Conservation (phyloP, 495 filamentous ascomycete species). For the Neurospora sp. region DNA sequence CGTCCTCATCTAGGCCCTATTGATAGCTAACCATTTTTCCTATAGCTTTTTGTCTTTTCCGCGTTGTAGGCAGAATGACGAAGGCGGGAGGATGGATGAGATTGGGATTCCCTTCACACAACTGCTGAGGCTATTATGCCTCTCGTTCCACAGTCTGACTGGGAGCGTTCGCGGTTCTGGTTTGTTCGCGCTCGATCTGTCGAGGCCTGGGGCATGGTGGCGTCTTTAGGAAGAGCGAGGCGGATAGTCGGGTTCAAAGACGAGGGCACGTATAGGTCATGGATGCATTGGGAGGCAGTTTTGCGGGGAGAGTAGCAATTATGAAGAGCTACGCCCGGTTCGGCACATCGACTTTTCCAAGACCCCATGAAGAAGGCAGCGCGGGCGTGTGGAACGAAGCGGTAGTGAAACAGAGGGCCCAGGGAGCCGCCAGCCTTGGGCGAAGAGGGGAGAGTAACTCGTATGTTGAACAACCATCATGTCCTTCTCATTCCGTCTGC, state of each 20-base stretch:
- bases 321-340: neutral
- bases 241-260: neutral
- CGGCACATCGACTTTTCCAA: neutral
- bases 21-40: slow-evolving; percentile 11
- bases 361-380: neutral
- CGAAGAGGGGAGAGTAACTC: neutral
- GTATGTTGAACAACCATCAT: neutral
- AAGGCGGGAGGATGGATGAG: neutral
- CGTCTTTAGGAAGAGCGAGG: neutral
- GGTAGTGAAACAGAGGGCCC: neutral
- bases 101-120: neutral
- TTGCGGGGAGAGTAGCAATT: neutral
- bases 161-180: neutral
- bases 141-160: neutral
- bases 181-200: neutral
- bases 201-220: neutral
- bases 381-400: neutral
- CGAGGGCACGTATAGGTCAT: neutral
- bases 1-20: neutral
- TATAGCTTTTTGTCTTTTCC: slow-evolving; percentile 94
- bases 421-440: neutral
- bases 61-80: slow-evolving; percentile 53
- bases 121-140: neutral
- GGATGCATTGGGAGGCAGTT: neutral
- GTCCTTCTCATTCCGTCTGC: neutral